Conservation (phyloP, 148 eudicot genomes). For the Rhododendron simsii region DNA sequence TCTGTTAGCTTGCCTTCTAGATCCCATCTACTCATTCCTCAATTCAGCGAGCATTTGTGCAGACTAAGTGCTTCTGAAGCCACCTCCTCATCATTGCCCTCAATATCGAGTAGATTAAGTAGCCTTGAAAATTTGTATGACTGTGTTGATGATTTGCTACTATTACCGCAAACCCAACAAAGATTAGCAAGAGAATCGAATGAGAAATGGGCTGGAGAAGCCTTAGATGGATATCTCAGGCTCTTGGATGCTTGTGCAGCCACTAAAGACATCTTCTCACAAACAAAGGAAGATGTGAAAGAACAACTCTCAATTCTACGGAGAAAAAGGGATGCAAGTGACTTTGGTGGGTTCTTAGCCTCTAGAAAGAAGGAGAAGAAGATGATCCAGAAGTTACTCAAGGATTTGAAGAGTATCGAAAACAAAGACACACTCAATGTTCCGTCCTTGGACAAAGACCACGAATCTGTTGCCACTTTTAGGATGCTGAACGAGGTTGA, state of each 20-base stretch:
- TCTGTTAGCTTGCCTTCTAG: conserved; percentile 28
- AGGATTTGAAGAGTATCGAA: background rate
- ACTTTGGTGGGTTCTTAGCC: conserved; percentile 4
- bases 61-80: conserved; percentile 33
- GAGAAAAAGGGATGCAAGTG: conserved; percentile 7
- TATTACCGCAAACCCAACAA: conserved; percentile 21
- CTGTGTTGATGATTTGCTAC: conserved; percentile 13
- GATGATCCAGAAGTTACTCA: background rate
- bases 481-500: conserved; percentile 15
- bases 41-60: conserved; percentile 26
- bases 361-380: conserved; percentile 20
- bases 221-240: conserved; percentile 30
- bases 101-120: conserved; percentile 22
- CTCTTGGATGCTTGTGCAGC: conserved; percentile 24
- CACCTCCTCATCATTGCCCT: conserved; percentile 31
- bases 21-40: conserved; percentile 20
- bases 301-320: conserved; percentile 19
- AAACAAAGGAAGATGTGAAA: conserved; percentile 17
- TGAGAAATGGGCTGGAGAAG: conserved; percentile 11
- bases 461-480: background rate
- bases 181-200: background rate
- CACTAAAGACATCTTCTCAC: conserved; percentile 18
- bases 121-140: conserved; percentile 24
- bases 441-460: background rate
- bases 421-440: background rate